These are phyloP conservation scores for Pilaira anomala DNA, from an alignment of 192 early-diverging fungal species.

Conservation along the genomic window DNA sequence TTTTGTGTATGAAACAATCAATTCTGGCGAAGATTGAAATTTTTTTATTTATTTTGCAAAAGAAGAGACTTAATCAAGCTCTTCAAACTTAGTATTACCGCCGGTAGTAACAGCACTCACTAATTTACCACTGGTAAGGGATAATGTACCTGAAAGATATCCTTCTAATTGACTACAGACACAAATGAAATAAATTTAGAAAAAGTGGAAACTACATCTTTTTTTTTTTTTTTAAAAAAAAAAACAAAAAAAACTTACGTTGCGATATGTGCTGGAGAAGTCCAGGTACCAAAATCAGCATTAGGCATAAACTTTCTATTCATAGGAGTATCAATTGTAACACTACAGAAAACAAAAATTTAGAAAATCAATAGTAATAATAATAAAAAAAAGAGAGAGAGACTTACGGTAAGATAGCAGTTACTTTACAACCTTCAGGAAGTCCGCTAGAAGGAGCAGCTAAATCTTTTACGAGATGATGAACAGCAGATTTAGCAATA, in stretches of 20 bases:
- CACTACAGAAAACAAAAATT: slow-evolving; percentile 31
- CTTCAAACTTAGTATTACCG: slow-evolving; percentile 54
- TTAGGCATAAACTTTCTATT: slow-evolving; percentile 85
- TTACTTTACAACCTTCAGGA: slow-evolving; percentile 60
- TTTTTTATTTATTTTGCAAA: too few relatives aligned
- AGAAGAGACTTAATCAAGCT: slow-evolving; percentile 16
- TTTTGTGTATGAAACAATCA: too few relatives aligned
- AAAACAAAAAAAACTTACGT: slow-evolving; percentile 41
- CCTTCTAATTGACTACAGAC: slow-evolving; percentile 38
- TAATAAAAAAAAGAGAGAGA: too few relatives aligned
- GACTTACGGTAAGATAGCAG: slow-evolving; percentile 66
- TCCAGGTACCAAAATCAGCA: slow-evolving; percentile 84
- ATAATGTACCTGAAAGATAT: slow-evolving; percentile 55
- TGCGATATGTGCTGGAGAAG: slow-evolving; percentile 71
- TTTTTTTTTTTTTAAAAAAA: not conserved
- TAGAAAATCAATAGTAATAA: too few relatives aligned
- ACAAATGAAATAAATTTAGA: not conserved
- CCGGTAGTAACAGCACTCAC: slow-evolving; percentile 59
- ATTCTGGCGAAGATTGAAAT: too few relatives aligned
- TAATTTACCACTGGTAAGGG: slow-evolving; percentile 55
- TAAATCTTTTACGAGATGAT: slow-evolving; percentile 80
- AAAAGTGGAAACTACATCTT: too few relatives aligned
- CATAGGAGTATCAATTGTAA: slow-evolving; percentile 86
- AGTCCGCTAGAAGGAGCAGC: slow-evolving; percentile 72
- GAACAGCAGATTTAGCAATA: slow-evolving; percentile 89